Conservation (phyloP, 2,329 filamentous ascomycete species). For the Monosporascus sp. region DNA sequence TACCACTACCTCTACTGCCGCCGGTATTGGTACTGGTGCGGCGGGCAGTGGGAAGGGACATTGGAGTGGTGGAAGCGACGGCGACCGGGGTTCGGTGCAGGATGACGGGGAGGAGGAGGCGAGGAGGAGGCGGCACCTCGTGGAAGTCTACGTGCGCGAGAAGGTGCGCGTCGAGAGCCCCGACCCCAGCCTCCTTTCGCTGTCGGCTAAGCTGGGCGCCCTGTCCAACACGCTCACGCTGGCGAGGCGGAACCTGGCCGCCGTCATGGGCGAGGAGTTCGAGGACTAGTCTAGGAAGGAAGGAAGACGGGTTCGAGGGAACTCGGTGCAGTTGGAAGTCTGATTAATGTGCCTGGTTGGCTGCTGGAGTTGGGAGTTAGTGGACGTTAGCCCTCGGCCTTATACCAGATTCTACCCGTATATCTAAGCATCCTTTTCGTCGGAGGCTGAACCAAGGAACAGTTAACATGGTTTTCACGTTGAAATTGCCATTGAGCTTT, state of each 20-base stretch:
- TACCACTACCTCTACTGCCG: slow-evolving; percentile 1
- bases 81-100: not conserved
- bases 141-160: slow-evolving; percentile 78
- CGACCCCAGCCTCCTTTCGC: slow-evolving; percentile 78
- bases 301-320: not conserved
- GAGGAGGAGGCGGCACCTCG: slow-evolving; percentile 1
- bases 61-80: slow-evolving; percentile 10
- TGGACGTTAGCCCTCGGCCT: no score
- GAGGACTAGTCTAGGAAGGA: slow-evolving; percentile 25
- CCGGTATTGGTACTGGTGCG: slow-evolving; percentile 4
- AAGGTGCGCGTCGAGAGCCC: slow-evolving; percentile 86
- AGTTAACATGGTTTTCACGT: no score
- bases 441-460: no score
- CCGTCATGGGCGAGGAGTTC: slow-evolving; percentile 65
- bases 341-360: no score
- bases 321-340: no score
- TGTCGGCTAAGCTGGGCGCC: slow-evolving; percentile 77
- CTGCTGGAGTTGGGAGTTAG: no score
- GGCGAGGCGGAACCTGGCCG: slow-evolving; percentile 65
- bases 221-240: slow-evolving; percentile 68
- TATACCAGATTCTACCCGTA: no score
- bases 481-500: no score
- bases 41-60: slow-evolving; percentile 5
- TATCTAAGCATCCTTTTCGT: no score
- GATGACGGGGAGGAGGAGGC: slow-evolving; percentile 9